A percentile compares a stretch with the other conserved stretches of the same genome.
Conservation (phyloP, 495 filamentous ascomycete genomes). For the Articulospora tetracladia region DNA sequence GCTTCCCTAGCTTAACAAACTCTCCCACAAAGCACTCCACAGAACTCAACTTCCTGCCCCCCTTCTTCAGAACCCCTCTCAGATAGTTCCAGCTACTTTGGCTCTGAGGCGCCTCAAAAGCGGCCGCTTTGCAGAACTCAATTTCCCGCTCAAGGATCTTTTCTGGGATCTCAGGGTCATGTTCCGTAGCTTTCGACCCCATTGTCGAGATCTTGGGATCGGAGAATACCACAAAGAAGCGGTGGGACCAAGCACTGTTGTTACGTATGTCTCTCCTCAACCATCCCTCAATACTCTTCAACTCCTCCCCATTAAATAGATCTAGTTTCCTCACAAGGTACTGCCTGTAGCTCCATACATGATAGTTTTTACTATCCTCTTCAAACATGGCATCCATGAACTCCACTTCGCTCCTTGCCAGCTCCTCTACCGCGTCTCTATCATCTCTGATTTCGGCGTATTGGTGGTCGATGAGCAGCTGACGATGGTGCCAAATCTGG, state of each 20-base stretch:
- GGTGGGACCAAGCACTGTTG: conserved; percentile 96
- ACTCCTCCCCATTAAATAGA: conserved; percentile 58
- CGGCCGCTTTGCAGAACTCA: conserved; percentile 63
- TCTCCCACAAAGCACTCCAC: conserved; percentile 61
- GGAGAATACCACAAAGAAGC: conserved; percentile 86
- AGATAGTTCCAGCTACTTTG: conserved; percentile 92
- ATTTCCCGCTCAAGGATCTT: conserved; percentile 72
- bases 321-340: conserved; percentile 83
- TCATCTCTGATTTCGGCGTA: conserved; percentile 46
- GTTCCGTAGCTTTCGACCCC: conserved; percentile 38
- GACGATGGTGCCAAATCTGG: conserved; percentile 98
- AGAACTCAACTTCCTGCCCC: conserved; percentile 48
- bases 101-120: conserved; percentile 83
- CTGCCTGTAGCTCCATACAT: conserved; percentile 96
- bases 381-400: conserved; percentile 82
- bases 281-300: conserved; percentile 63
- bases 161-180: conserved; percentile 47
- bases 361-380: conserved; percentile 92
- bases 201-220: conserved; percentile 47
- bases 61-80: conserved; percentile 66
- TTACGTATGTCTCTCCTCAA: conserved; percentile 80
- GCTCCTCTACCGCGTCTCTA: conserved; percentile 22
- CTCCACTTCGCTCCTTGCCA: conserved; percentile 53
- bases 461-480: conserved; percentile 72
- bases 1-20: conserved; percentile 58